Conservation (phyloP, 805 yeast species). For the Groenewaldozyma tartarivorans region DNA sequence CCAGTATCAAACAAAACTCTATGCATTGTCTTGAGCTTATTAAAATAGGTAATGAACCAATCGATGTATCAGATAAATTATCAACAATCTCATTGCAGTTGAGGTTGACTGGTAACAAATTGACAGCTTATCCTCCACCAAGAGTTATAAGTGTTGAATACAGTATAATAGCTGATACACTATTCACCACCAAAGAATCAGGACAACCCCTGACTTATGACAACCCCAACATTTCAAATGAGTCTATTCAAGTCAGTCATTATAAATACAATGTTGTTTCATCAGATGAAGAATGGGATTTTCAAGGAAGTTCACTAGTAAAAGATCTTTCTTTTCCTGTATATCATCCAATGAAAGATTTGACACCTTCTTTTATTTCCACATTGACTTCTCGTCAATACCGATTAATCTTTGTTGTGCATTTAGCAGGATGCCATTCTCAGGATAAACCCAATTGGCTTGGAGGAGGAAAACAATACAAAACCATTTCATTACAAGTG, state of each 20-base stretch:
- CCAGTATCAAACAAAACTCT: background rate
- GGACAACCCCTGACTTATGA: background rate
- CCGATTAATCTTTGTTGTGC: background rate
- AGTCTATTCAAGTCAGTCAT: slow-evolving; percentile 6
- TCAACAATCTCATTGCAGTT: background rate
- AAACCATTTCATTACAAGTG: no score
- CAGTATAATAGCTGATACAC: background rate
- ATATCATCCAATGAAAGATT: background rate
- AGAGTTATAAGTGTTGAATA: background rate
- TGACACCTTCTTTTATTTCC: slow-evolving; percentile 8
- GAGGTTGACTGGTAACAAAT: background rate
- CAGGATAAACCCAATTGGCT: no score
- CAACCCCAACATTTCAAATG: background rate
- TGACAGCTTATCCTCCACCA: no score
- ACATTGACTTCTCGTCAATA: slow-evolving; percentile 10
- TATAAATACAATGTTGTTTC: slow-evolving; percentile 4
- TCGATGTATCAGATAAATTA: no score
- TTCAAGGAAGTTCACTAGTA: background rate
- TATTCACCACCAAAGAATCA: background rate
- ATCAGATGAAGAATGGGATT: background rate
- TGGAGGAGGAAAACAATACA: no score
- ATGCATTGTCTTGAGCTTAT: background rate
- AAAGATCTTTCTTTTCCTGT: background rate
- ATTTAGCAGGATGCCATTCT: background rate
- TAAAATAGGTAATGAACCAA: background rate